Evolutionary conservation across 345 rosid genomes (phyloP).

Genomic region (Corchorus capsularis): DNA sequence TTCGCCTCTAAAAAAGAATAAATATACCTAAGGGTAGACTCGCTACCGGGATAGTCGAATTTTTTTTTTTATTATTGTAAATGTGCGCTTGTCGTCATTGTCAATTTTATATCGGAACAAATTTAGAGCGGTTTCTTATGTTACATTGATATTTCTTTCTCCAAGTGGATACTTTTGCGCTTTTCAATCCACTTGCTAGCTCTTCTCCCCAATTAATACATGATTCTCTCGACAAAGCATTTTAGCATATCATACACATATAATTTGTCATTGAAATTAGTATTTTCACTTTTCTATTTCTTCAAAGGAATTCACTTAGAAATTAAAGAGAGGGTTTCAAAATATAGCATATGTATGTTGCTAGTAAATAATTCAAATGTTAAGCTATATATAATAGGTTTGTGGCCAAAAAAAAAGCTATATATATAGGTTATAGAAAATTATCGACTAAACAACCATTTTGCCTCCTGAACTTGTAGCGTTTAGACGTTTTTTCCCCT

Average conservation of each 20-base stretch:
- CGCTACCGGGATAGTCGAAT: no score
- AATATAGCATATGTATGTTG: no score
- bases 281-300: background rate
- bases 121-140: background rate
- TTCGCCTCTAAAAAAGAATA: no score
- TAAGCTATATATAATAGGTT: no score
- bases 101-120: background rate
- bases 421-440: background rate
- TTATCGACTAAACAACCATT: no score
- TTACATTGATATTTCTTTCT: background rate
- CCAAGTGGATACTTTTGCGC: background rate
- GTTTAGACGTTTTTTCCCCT: no score
- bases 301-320: background rate
- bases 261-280: background rate
- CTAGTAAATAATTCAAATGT: no score
- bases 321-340: background rate
- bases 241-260: background rate
- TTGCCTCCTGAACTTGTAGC: no score
- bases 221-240: background rate
- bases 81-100: background rate
- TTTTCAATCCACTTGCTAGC: background rate
- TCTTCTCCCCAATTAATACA: background rate
- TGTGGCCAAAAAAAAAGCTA: no score
- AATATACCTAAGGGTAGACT: no score
- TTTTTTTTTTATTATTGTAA: no score